Evolutionary conservation across 129 eudicot genomes (phyloP).

Genomic region (Dittrichia graveolens): DNA sequence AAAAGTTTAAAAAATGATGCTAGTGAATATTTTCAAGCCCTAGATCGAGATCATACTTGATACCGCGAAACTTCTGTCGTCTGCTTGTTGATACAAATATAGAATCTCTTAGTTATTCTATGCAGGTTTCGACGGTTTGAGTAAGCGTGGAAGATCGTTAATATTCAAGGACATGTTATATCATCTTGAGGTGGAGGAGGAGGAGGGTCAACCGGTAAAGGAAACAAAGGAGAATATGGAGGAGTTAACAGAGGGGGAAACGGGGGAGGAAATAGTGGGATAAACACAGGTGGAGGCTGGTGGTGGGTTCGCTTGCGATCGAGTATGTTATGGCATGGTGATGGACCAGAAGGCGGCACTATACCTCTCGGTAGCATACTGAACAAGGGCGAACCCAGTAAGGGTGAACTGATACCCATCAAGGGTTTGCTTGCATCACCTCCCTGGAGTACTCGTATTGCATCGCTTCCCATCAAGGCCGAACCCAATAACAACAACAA

Average conservation of each 20-base stretch:
- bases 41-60: constrained; percentile 2
- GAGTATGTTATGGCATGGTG: constrained; percentile 54
- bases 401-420: not conserved
- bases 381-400: not conserved
- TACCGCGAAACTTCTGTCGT: not conserved
- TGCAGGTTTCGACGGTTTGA: constrained; percentile 1
- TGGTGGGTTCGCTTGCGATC: constrained; percentile 33
- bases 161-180: constrained; percentile 34
- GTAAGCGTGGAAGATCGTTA: not conserved
- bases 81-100: not conserved
- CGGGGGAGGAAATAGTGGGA: constrained; percentile 14
- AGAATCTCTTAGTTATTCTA: not conserved
- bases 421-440: not conserved
- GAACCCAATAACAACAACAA: not conserved
- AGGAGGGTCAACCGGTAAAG: constrained; percentile 34
- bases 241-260: constrained; percentile 17
- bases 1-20: not conserved
- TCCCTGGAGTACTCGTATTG: not conserved
- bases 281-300: not conserved
- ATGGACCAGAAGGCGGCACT: constrained; percentile 70
- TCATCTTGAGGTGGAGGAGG: constrained; percentile 39
- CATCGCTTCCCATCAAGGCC: not conserved
- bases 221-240: constrained; percentile 8
- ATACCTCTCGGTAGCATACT: constrained; percentile 57
- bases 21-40: not conserved